A percentile compares a stretch with the other conserved stretches of the same genome.
Evolutionary conservation across 2,329 filamentous ascomycete species (phyloP).

Genomic region (Fusarium newnesense): DNA sequence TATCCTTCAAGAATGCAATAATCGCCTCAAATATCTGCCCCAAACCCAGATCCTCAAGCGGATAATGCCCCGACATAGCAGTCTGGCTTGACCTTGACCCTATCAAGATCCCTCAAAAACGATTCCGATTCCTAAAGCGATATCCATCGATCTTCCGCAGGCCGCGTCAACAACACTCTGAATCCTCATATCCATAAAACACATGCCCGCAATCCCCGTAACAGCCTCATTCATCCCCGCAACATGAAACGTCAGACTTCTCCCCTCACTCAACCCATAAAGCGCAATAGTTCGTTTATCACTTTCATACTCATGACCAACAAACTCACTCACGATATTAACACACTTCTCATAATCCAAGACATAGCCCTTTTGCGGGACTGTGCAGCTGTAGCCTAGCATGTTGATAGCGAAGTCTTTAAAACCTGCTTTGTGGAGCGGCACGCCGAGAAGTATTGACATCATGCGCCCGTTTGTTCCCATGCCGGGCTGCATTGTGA

Average conservation of each 20-base stretch:
- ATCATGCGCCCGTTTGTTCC: constrained; percentile 21
- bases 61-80: constrained; percentile 5
- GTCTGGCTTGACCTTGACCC: background rate
- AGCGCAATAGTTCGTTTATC: background rate
- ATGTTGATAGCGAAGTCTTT: constrained; percentile 16
- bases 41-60: constrained; percentile 1
- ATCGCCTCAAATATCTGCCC: constrained; percentile 14
- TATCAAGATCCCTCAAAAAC: background rate
- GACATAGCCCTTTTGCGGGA: background rate
- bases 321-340: background rate
- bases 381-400: constrained; percentile 3
- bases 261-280: background rate
- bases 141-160: background rate
- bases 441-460: constrained; percentile 13
- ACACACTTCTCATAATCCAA: constrained; percentile 10
- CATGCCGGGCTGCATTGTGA: constrained; percentile 16
- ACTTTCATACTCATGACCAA: background rate
- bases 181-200: constrained; percentile 20
- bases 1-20: background rate
- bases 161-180: background rate
- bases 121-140: background rate
- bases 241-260: background rate
- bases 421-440: constrained; percentile 1
- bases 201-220: constrained; percentile 1
- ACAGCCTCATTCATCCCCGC: background rate